Evolutionary conservation across 2,329 filamentous ascomycete genomes (phyloP).

Genomic region (Penicillium sp.): DNA sequence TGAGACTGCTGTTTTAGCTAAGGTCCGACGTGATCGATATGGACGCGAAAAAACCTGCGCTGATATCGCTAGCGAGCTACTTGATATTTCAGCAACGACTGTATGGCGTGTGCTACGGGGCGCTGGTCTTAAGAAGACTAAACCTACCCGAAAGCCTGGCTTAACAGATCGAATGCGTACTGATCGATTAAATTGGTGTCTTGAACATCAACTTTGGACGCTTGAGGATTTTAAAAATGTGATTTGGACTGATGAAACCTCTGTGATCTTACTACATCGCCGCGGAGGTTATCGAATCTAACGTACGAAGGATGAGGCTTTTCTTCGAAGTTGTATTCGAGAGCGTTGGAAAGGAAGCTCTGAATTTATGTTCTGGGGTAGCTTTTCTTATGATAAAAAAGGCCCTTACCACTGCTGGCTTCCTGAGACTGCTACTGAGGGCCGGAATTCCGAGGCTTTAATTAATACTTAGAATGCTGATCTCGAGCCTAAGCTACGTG

Average conservation of each 20-base stretch:
- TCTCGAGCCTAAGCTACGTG: not conserved
- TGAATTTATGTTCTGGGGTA: not conserved
- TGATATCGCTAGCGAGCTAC: not conserved
- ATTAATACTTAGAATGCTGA: not conserved
- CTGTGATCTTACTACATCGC: not conserved
- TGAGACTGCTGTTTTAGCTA: not conserved
- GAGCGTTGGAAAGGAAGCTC: slow-evolving; percentile 1
- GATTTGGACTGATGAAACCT: not conserved
- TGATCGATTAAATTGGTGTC: not conserved
- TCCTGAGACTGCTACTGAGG: not conserved
- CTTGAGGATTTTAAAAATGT: not conserved
- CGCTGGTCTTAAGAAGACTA: not conserved
- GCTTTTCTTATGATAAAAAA: not conserved
- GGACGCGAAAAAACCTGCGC: not conserved
- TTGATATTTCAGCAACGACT: not conserved
- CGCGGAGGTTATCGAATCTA: not conserved
- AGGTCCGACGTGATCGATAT: slow-evolving; percentile 2
- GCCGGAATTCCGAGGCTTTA: not conserved
- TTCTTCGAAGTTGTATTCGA: not conserved
- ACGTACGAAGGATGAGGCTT: not conserved
- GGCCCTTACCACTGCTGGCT: not conserved
- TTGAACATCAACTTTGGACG: not conserved
- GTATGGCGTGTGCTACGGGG: not conserved
- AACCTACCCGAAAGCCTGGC: not conserved
- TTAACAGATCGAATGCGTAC: not conserved